Conservation (phyloP, 352 stramenopile genomes). For the Phytopythium aichiense region DNA sequence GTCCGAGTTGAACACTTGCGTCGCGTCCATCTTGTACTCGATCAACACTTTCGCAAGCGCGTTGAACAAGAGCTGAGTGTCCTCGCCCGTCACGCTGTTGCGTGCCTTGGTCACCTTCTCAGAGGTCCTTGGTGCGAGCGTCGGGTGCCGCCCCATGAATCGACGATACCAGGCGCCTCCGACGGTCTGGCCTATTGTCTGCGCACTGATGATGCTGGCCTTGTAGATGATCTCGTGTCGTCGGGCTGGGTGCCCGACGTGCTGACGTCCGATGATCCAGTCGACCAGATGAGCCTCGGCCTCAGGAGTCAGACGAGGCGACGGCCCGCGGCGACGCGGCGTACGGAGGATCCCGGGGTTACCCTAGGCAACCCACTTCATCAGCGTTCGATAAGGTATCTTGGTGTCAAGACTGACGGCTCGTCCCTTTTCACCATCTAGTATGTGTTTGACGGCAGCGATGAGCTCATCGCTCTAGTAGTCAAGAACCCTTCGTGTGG, state of each 20-base stretch:
- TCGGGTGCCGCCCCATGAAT: neutral
- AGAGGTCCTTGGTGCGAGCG: neutral
- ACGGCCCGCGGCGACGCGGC: neutral
- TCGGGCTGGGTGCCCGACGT: too few species aligned
- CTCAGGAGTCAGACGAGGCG: neutral
- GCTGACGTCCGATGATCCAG: too few species aligned
- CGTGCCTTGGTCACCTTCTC: neutral
- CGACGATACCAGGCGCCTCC: neutral
- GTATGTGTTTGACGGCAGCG: neutral
- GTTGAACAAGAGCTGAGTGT: neutral
- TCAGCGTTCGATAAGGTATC: conserved; percentile 5
- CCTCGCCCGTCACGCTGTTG: neutral
- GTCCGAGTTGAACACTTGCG: conserved; percentile 15
- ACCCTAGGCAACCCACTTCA: conserved; percentile 6
- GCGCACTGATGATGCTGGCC: too few species aligned
- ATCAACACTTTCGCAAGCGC: neutral
- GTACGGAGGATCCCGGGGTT: neutral
- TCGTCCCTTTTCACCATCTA: neutral
- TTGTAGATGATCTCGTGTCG: too few species aligned
- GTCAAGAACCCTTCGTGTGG: neutral
- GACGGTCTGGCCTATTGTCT: neutral
- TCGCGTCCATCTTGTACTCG: neutral
- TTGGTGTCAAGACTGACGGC: conserved; percentile 3
- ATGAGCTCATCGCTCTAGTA: conserved; percentile 2
- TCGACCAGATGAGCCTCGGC: neutral